Conservation (phyloP, 2,329 filamentous ascomycete genomes). For the Hypoxylon sp. region DNA sequence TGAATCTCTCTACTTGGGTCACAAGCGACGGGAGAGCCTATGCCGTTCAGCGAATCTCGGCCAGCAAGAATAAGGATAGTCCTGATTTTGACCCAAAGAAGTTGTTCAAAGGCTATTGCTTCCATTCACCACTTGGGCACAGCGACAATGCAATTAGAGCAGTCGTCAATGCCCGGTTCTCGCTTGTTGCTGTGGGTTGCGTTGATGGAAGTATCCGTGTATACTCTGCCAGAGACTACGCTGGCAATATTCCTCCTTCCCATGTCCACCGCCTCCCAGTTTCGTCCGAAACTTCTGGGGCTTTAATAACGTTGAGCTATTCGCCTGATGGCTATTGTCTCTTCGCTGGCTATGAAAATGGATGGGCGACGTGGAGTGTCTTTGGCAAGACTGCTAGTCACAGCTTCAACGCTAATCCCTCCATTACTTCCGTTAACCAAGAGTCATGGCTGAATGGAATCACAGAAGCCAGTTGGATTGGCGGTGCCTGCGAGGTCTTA, state of each 20-base stretch:
- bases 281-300: constrained; percentile 77
- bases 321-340: constrained; percentile 97
- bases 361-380: constrained; percentile 97
- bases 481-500: constrained; percentile 87
- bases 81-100: constrained; percentile 69
- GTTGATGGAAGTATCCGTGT: constrained; percentile 83
- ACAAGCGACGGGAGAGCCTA: constrained; percentile 90
- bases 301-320: constrained; percentile 82
- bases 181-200: constrained; percentile 89
- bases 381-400: constrained; percentile 91
- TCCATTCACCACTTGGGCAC: constrained; percentile 78
- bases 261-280: constrained; percentile 81
- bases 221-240: constrained; percentile 95
- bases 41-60: constrained; percentile 82
- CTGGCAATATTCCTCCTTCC: constrained; percentile 90
- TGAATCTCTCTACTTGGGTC: constrained; percentile 96
- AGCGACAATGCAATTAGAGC: constrained; percentile 77
- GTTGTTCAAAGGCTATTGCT: constrained; percentile 91
- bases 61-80: constrained; percentile 58
- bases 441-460: constrained; percentile 91
- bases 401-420: constrained; percentile 81
- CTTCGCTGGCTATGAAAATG: constrained; percentile 91
- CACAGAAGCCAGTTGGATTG: constrained; percentile 85
- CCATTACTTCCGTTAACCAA: constrained; percentile 74
- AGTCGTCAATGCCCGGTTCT: constrained; percentile 95